Evolutionary conservation across 83 land plant genomes (phyloP).

Genomic region (Isoetes engelmannii): DNA sequence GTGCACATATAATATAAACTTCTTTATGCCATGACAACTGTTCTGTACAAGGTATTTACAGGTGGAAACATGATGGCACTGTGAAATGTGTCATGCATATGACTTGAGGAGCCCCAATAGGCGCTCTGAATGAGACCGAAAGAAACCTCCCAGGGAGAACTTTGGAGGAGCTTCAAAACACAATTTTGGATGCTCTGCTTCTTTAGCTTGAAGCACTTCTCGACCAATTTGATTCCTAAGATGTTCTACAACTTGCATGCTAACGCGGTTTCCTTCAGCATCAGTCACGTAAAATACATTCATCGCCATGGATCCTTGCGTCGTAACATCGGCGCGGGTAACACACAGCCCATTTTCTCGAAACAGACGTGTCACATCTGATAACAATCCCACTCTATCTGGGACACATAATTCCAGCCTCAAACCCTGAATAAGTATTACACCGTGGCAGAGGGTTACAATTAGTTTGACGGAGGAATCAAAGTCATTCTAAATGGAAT

Average conservation of each 20-base stretch:
- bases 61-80: too few relatives aligned
- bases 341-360: constrained; percentile 25
- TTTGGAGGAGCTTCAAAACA: background rate
- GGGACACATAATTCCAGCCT: constrained; percentile 11
- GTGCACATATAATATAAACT: too few relatives aligned
- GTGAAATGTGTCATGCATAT: background rate
- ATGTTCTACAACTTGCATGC: constrained; percentile 14
- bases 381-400: constrained; percentile 16
- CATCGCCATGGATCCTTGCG: constrained; percentile 18
- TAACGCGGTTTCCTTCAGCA: constrained; percentile 10
- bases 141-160: background rate
- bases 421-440: constrained; percentile 15
- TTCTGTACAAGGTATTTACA: too few relatives aligned
- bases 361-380: constrained; percentile 21
- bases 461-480: background rate
- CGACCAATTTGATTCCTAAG: background rate
- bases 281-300: constrained; percentile 23
- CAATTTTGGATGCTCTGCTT: background rate
- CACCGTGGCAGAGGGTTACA: background rate
- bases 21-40: too few relatives aligned
- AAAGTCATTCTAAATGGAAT: background rate
- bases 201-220: background rate
- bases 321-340: constrained; percentile 17
- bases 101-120: background rate
- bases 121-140: background rate